phyloP scores from a whole-genome alignment of 805 yeast species.

The Yamadazyma philogaea region DNA sequence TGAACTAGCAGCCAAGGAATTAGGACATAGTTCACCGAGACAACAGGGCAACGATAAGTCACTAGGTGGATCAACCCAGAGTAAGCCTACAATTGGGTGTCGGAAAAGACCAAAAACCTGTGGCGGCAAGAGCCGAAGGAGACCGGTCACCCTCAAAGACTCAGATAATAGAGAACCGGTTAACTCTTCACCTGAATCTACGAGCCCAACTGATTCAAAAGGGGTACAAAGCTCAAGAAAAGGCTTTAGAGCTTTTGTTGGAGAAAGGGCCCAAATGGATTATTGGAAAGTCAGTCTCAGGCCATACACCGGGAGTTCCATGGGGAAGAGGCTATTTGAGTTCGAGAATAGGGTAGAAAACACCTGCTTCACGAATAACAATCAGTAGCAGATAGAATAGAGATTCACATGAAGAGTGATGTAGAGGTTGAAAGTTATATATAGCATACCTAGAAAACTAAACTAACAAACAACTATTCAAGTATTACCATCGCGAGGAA shows the following conservation, averaged over 20 bases:
- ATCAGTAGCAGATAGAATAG: neutral
- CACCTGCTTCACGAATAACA: neutral
- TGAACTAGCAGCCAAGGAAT: neutral
- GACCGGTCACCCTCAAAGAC: neutral
- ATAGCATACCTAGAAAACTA: neutral
- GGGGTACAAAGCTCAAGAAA: neutral
- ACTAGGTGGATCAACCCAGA: neutral
- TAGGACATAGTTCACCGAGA: no score
- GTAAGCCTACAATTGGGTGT: neutral
- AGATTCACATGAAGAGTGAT: neutral
- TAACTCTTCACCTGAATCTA: neutral
- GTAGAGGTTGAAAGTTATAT: neutral
- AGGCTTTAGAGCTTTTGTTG: neutral
- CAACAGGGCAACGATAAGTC: neutral
- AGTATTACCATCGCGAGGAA: constrained; percentile 17
- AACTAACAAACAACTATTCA: neutral
- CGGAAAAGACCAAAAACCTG: neutral
- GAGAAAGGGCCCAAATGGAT: neutral
- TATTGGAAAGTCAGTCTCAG: neutral
- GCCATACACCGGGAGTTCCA: neutral
- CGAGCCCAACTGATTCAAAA: neutral
- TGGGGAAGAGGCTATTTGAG: neutral
- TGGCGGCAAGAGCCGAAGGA: neutral
- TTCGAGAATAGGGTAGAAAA: neutral
- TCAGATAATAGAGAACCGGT: neutral